Percentiles rank a stretch among this genome's conserved stretches.
These are phyloP conservation scores for Populus tomentosa DNA, from an alignment of 441 rosid species.

Conservation along the genomic window DNA sequence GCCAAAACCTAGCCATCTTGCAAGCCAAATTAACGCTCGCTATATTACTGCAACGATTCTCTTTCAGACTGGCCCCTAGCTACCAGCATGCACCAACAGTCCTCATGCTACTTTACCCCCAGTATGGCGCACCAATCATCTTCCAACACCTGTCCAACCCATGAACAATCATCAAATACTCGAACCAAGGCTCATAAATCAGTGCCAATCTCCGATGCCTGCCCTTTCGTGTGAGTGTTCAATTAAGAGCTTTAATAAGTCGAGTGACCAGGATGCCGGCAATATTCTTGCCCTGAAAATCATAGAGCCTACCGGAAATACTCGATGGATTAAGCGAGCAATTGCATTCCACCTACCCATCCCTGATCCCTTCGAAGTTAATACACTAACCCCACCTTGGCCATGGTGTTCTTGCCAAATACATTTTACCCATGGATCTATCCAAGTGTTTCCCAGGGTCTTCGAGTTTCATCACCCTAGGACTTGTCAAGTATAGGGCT, in stretches of 20 bases:
- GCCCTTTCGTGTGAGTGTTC: no score
- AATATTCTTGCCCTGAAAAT: no score
- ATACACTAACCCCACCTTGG: conserved; percentile 16
- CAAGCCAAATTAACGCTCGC: conserved; percentile 79
- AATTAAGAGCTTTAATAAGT: not conserved
- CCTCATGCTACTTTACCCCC: conserved; percentile 86
- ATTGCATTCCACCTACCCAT: not conserved
- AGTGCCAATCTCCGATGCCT: not conserved
- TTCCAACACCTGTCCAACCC: conserved; percentile 36
- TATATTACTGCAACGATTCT: conserved; percentile 63
- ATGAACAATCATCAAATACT: not conserved
- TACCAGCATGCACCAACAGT: conserved; percentile 95
- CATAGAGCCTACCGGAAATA: no score
- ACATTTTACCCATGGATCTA: conserved; percentile 10
- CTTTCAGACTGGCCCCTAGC: conserved; percentile 64
- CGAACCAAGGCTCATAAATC: conserved; percentile 12
- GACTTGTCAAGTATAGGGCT: conserved; percentile 17
- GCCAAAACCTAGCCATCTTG: conserved; percentile 81
- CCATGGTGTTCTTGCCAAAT: conserved; percentile 8
- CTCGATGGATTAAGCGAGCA: not conserved
- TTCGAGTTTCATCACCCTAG: conserved; percentile 8
- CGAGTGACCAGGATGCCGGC: not conserved
- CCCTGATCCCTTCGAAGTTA: not conserved
- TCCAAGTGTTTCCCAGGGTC: conserved; percentile 12
- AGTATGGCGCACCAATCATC: conserved; percentile 81